phyloP scores from a whole-genome alignment of 192 early-diverging fungal species.

The Podila minutissima region DNA sequence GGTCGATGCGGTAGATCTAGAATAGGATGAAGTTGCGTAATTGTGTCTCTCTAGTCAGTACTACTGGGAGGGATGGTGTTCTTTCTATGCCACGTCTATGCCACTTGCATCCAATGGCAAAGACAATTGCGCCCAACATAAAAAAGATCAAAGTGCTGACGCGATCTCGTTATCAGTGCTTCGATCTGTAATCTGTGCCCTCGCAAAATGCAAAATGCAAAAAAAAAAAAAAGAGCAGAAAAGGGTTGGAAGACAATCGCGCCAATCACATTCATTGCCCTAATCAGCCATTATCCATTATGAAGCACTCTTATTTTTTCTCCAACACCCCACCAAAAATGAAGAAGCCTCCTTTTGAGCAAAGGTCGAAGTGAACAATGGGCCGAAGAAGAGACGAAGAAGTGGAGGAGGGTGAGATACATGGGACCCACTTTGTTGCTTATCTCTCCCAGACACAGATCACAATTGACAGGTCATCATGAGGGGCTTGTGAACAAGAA shows the following conservation, averaged over 20 bases:
- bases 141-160: background rate
- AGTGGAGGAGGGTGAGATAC: too few relatives aligned
- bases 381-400: too few relatives aligned
- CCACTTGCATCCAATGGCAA: background rate
- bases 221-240: background rate
- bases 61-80: too few relatives aligned
- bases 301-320: background rate
- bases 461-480: background rate
- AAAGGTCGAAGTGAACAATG: background rate
- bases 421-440: background rate
- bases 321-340: conserved; percentile 1
- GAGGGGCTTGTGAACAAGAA: background rate
- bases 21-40: background rate
- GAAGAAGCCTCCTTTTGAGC: background rate
- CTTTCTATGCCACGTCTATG: too few relatives aligned
- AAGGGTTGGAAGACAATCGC: conserved; percentile 13
- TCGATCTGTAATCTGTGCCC: background rate
- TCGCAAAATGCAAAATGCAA: background rate
- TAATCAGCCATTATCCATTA: conserved; percentile 26
- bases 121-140: background rate
- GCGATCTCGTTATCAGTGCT: background rate
- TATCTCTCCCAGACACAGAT: too few relatives aligned
- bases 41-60: background rate
- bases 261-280: conserved; percentile 45
- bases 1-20: conserved; percentile 93